These are phyloP conservation scores for Tolypocladium ophioglossoides DNA, from an alignment of 2,329 filamentous ascomycete species.

Conservation along the genomic window DNA sequence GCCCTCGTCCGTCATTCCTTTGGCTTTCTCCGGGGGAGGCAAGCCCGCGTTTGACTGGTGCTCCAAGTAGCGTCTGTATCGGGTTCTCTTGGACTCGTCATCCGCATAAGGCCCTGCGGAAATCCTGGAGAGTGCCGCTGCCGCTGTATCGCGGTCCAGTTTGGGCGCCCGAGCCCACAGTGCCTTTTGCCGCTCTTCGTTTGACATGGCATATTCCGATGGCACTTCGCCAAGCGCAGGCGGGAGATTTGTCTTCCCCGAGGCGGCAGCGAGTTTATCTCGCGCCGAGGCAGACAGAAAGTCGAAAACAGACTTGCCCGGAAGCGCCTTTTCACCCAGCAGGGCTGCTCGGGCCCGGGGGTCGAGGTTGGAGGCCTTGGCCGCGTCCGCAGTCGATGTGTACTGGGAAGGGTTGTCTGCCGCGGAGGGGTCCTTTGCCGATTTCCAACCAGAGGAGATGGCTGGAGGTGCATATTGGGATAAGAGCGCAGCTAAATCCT, in stretches of 20 bases:
- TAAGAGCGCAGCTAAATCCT: constrained; percentile 20
- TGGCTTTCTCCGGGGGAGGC: constrained; percentile 39
- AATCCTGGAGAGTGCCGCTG: constrained; percentile 58
- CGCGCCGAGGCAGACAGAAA: constrained; percentile 72
- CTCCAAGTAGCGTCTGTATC: constrained; percentile 77
- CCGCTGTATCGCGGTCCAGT: constrained; percentile 55
- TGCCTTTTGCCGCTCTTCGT: constrained; percentile 50
- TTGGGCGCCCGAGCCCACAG: constrained; percentile 49
- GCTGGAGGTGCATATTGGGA: constrained; percentile 48
- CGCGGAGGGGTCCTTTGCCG: constrained; percentile 33
- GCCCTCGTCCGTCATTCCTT: constrained; percentile 48
- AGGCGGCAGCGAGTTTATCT: constrained; percentile 63
- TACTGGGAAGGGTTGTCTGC: constrained; percentile 24
- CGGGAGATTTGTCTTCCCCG: constrained; percentile 68
- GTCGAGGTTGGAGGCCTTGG: constrained; percentile 65
- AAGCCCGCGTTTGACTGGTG: constrained; percentile 42
- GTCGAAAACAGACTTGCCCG: constrained; percentile 92
- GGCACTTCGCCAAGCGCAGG: constrained; percentile 67
- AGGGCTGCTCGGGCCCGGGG: constrained; percentile 67
- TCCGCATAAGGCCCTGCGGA: constrained; percentile 69
- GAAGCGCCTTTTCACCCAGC: constrained; percentile 66
- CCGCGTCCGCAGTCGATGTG: constrained; percentile 63
- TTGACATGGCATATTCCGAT: constrained; percentile 48
- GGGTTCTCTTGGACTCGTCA: constrained; percentile 64
- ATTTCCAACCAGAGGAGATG: constrained; percentile 67